Percentiles rank a stretch among this genome's conserved stretches.
Conservation (phyloP, 2,329 filamentous ascomycete genomes). For the Neocucurbitaria cava region DNA sequence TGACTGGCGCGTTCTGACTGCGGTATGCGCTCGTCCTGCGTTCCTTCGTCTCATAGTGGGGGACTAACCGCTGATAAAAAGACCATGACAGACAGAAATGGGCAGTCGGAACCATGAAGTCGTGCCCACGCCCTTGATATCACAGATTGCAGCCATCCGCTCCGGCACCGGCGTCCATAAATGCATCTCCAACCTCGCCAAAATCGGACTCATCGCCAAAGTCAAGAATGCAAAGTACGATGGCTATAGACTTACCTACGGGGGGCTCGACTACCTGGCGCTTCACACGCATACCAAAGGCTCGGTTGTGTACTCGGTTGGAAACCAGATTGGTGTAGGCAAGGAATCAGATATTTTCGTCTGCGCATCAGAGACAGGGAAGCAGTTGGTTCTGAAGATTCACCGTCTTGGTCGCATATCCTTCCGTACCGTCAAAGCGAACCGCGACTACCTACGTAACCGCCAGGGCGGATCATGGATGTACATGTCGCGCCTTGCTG, state of each 20-base stretch:
- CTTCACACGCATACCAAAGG: conserved; percentile 85
- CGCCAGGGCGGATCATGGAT: conserved; percentile 88
- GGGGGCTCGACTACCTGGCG: conserved; percentile 96
- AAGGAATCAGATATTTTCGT: conserved; percentile 98
- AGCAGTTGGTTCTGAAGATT: conserved; percentile 89
- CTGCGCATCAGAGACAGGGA: conserved; percentile 79
- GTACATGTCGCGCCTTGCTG: conserved; percentile 93
- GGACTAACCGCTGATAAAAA: conserved; percentile 45
- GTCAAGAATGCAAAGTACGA: conserved; percentile 98
- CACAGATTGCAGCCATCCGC: conserved; percentile 80
- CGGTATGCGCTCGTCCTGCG: conserved; percentile 61
- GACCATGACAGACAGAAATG: conserved; percentile 75
- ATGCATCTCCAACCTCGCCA: conserved; percentile 89
- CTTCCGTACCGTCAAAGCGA: conserved; percentile 94
- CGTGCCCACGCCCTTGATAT: conserved; percentile 88
- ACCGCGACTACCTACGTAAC: conserved; percentile 92
- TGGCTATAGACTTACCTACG: conserved; percentile 95
- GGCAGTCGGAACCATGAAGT: conserved; percentile 97
- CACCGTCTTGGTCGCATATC: conserved; percentile 95
- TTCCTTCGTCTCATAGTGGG: conserved; percentile 29
- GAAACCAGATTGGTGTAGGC: conserved; percentile 91
- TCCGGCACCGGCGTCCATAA: conserved; percentile 77
- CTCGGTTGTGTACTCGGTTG: conserved; percentile 86
- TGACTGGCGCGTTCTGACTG: conserved; percentile 94
- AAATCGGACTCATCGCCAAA: conserved; percentile 87